phyloP scores from a whole-genome alignment of 164 flowering plant genomes.

The Hamamelis virginiana region DNA sequence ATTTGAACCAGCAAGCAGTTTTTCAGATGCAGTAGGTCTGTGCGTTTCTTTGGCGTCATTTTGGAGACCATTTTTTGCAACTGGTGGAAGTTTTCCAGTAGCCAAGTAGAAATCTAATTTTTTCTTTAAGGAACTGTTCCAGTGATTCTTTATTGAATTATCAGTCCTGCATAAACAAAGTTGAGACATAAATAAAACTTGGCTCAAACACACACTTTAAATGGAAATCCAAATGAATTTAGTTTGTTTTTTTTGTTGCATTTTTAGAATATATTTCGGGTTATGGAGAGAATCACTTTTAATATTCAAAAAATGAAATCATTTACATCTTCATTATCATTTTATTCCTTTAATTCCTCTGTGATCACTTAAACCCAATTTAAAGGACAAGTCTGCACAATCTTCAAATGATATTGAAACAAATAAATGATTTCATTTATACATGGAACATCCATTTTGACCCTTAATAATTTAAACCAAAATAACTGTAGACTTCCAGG shows the following conservation, averaged over 20 bases:
- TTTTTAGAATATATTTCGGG: neutral
- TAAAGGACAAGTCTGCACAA: too few relatives aligned
- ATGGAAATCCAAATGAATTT: neutral
- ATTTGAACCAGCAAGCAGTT: slow-evolving; percentile 24
- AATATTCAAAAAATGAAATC: neutral
- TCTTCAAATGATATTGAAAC: too few relatives aligned
- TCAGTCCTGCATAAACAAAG: slow-evolving; percentile 70
- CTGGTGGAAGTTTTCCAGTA: slow-evolving; percentile 72
- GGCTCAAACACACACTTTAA: neutral
- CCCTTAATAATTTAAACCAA: too few relatives aligned
- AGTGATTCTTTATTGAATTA: slow-evolving; percentile 95
- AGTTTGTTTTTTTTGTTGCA: too few relatives aligned
- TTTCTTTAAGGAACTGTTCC: slow-evolving; percentile 97
- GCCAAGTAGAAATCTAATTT: slow-evolving; percentile 75
- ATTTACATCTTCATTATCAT: too few relatives aligned
- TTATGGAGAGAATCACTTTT: neutral
- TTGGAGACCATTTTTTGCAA: slow-evolving; percentile 38
- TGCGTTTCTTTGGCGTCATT: slow-evolving; percentile 36
- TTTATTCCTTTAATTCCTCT: too few relatives aligned
- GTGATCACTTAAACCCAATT: too few relatives aligned
- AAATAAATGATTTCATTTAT: too few relatives aligned
- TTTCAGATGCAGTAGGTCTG: slow-evolving; percentile 26
- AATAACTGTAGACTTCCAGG: too few relatives aligned
- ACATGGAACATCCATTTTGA: too few relatives aligned
- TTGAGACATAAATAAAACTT: neutral